These are phyloP conservation scores for Trichocladium uniseriatum DNA, from an alignment of 495 filamentous ascomycete genomes.

Conservation along the genomic window DNA sequence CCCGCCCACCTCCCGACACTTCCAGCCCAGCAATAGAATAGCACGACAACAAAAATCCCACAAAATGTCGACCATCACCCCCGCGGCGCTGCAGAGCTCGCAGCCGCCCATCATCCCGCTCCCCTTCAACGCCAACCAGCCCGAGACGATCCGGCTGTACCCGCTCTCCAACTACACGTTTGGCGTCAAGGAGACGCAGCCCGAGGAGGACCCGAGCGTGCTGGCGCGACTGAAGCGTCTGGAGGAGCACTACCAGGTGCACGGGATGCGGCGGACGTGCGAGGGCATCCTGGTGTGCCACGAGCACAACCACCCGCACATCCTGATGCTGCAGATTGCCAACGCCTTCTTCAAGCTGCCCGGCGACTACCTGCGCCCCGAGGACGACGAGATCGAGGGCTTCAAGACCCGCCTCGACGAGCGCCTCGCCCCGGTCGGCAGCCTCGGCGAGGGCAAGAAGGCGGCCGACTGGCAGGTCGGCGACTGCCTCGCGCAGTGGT, in stretches of 20 bases:
- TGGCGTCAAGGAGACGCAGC: conserved; percentile 94
- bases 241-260: conserved; percentile 82
- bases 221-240: conserved; percentile 83
- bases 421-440: conserved; percentile 81
- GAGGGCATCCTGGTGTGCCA: conserved; percentile 96
- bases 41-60: background rate
- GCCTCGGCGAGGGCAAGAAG: conserved; percentile 76
- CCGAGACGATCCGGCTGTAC: conserved; percentile 83
- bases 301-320: conserved; percentile 97
- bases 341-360: conserved; percentile 99
- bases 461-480: conserved; percentile 90
- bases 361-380: conserved; percentile 85
- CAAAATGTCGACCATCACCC: conserved; percentile 68
- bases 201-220: conserved; percentile 94
- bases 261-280: conserved; percentile 95
- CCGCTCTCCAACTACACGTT: conserved; percentile 98
- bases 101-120: conserved; percentile 70
- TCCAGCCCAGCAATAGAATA: too few species aligned
- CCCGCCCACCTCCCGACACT: too few species aligned
- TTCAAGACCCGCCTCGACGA: conserved; percentile 91
- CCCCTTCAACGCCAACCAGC: conserved; percentile 80
- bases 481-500: conserved; percentile 95
- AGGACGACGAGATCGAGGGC: conserved; percentile 84
- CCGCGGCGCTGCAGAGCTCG: conserved; percentile 59
- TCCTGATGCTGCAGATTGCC: conserved; percentile 96